Percentiles rank a stretch among this genome's conserved stretches.
Conservation (phyloP, 805 yeast genomes). For the Brettanomyces bruxellensis region DNA sequence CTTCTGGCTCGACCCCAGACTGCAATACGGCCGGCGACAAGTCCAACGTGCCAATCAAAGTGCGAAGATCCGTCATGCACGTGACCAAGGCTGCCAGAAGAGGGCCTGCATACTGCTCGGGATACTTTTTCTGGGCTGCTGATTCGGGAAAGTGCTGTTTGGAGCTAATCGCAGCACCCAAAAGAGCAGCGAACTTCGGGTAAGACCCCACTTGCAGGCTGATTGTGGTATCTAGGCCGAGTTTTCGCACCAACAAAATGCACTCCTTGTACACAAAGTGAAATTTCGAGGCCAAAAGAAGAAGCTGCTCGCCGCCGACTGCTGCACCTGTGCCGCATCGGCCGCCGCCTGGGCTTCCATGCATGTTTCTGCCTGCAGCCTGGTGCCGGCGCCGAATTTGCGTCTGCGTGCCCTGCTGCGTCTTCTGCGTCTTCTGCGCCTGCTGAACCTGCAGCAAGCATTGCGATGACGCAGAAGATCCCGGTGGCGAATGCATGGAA, state of each 20-base stretch:
- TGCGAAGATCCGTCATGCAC: constrained; percentile 15
- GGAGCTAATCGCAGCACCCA: constrained; percentile 12
- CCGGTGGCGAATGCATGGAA: neutral
- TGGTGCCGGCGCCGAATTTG: too few species aligned
- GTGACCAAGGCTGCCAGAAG: constrained; percentile 11
- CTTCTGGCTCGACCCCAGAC: constrained; percentile 6
- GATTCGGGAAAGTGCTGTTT: too few species aligned
- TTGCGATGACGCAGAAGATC: neutral
- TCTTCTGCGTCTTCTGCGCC: neutral
- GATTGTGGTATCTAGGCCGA: constrained; percentile 8
- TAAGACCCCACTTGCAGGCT: constrained; percentile 9
- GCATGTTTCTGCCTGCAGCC: too few species aligned
- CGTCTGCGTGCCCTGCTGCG: neutral
- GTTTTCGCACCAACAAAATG: constrained; percentile 5
- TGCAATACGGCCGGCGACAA: constrained; percentile 5
- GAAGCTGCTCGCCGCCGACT: constrained; percentile 1
- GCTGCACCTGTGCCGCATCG: neutral
- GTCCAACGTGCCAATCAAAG: constrained; percentile 10
- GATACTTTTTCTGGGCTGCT: neutral
- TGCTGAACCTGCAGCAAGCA: neutral
- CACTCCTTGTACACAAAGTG: constrained; percentile 16
- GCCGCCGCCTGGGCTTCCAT: too few species aligned
- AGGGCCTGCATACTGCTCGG: constrained; percentile 1
- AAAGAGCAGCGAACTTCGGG: constrained; percentile 9
- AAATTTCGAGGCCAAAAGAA: constrained; percentile 15